A percentile compares a stretch with the other conserved stretches of the same genome.
These are phyloP conservation scores for Acrasis kona DNA, from an alignment of 78 protist genomes.

Conservation along the genomic window DNA sequence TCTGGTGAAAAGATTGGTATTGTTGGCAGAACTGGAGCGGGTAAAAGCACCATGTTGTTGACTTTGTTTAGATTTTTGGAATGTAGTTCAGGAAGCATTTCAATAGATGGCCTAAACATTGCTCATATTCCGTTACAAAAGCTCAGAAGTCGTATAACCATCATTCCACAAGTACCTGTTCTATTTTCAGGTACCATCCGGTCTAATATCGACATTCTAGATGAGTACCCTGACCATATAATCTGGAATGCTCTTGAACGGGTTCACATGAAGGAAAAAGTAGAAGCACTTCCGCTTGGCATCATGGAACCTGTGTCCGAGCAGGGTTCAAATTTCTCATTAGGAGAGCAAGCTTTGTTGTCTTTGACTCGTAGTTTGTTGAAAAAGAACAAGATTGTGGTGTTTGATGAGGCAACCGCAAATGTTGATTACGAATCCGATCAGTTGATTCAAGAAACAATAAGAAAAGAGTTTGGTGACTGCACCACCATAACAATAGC, in stretches of 20 bases:
- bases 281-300: background rate
- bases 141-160: conserved; percentile 37
- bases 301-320: background rate
- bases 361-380: conserved; percentile 84
- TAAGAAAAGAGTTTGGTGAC: background rate
- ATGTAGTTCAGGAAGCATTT: conserved; percentile 24
- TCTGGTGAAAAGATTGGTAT: conserved; percentile 65
- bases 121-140: conserved; percentile 5
- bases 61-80: conserved; percentile 46
- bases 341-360: conserved; percentile 87
- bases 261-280: background rate
- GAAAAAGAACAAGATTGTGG: conserved; percentile 27
- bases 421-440: conserved; percentile 68
- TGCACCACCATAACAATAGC: conserved; percentile 10
- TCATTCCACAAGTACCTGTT: conserved; percentile 64
- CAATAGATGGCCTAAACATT: conserved; percentile 31
- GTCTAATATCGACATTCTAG: conserved; percentile 26
- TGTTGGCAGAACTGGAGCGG: conserved; percentile 80
- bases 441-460: conserved; percentile 18
- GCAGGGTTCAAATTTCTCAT: conserved; percentile 51
- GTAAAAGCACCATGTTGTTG: conserved; percentile 21
- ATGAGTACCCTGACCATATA: background rate
- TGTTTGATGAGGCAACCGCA: conserved; percentile 86
- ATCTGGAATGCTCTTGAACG: conserved; percentile 46
- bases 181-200: conserved; percentile 51